Conservation (phyloP, 768 basidiomycete genomes). For the Termitomyces sp. region DNA sequence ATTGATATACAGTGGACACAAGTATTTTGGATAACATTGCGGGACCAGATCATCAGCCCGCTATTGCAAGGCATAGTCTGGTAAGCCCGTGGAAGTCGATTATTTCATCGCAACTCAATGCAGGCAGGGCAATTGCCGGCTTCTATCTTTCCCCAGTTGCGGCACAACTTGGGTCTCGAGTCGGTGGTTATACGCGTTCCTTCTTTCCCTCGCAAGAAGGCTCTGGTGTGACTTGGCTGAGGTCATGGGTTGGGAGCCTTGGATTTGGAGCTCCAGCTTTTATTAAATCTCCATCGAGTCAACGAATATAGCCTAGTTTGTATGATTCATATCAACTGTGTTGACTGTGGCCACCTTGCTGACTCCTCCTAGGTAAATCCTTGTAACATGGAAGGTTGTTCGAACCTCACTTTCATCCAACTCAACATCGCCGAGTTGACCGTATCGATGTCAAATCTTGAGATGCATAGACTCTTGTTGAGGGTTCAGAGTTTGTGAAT, state of each 20-base stretch:
- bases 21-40: constrained; percentile 55
- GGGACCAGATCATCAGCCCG: constrained; percentile 67
- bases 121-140: constrained; percentile 37
- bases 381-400: not conserved
- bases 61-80: constrained; percentile 62
- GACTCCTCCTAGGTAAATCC: not conserved
- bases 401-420: not conserved
- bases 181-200: constrained; percentile 25
- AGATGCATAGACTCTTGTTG: not conserved
- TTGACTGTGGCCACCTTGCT: not conserved
- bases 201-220: constrained; percentile 30
- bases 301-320: not conserved
- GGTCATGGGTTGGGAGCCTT: constrained; percentile 27
- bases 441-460: not conserved
- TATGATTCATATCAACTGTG: not conserved
- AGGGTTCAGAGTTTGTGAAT: not conserved
- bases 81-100: constrained; percentile 29
- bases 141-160: constrained; percentile 38
- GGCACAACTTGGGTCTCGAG: constrained; percentile 25
- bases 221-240: constrained; percentile 33
- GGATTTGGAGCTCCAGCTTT: constrained; percentile 15
- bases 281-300: not conserved
- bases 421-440: not conserved
- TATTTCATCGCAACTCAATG: not conserved
- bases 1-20: constrained; percentile 49